Evolutionary conservation across 306 rosid genomes (phyloP), one percentile per base, ranked within the genome.

Genomic region (Spatholobus suberectus): DNA sequence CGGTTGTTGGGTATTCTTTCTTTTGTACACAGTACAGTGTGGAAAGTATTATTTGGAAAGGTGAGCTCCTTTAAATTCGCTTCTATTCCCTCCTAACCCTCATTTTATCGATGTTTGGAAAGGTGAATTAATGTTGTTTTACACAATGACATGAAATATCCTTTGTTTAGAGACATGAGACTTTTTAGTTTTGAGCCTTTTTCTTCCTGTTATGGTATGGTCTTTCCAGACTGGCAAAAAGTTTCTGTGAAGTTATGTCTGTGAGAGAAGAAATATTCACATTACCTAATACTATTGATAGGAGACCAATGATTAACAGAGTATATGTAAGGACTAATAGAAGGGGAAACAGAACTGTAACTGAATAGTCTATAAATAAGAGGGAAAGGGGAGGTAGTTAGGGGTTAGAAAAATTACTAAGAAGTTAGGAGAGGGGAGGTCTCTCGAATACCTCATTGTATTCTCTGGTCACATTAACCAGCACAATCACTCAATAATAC

Each of bases 11-110:
- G 98, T 32, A 94, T 96, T 85, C 94, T 96, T 37, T 93, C 98
- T 58, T 96, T 96, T 85, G 97, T 96, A 47, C 98, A 96, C 89
- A 96, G 96, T 91, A 94, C 99, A 21, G 98, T 96, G 21, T 96
- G 99, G 99, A 96, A 96, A 91, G 97, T 94, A 55, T 79, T 96
- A 77, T 96, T 96, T 76, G 99, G 99, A 81, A 96, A 96, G 96
- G 98, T 96, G 66, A 84, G 85, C 66, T 52, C 29, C 81, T 73
- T 46, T 46, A 13, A 35, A 17, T 29, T 38, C 55, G 14, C 38
- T 58, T 83, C 40, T 32, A 18, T 75, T 21, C 23, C 65, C 43
- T 51, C 13, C 10, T 57, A 4, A n/a, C 73, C 67, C 40, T 2
- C 17, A 41, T 61, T 59, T 61, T 27, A 65, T 46, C 37, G 6